phyloP scores from a whole-genome alignment of 176 grass and related monocot genomes.

The Eremochloa ophiuroides region DNA sequence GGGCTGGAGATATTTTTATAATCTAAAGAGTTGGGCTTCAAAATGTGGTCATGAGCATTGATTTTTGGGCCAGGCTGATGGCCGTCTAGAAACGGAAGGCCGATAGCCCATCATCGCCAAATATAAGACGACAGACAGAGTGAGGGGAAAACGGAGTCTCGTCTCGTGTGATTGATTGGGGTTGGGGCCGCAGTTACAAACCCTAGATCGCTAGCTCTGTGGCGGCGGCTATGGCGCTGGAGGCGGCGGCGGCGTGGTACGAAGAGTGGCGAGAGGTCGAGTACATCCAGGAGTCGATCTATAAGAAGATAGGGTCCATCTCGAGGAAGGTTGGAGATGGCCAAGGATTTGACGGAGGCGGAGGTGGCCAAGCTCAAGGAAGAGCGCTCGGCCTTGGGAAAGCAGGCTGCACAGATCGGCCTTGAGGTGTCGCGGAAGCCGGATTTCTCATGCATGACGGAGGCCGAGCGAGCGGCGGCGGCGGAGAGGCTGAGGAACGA shows the following conservation, averaged over 20 bases:
- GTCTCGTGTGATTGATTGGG: too few relatives aligned
- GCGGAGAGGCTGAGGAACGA: background rate
- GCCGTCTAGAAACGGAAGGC: too few relatives aligned
- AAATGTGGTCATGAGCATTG: too few relatives aligned
- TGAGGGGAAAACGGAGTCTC: too few relatives aligned
- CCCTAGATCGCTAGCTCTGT: too few relatives aligned
- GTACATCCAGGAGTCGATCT: background rate
- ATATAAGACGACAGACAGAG: too few relatives aligned
- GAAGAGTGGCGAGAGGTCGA: background rate
- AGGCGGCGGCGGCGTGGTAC: background rate
- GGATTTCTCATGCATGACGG: background rate
- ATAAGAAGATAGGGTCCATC: background rate
- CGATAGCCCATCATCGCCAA: too few relatives aligned
- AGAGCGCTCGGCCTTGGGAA: background rate
- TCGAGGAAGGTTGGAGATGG: background rate
- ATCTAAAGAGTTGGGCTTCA: too few relatives aligned
- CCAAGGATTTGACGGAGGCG: background rate
- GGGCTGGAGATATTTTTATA: too few relatives aligned
- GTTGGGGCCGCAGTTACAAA: too few relatives aligned
- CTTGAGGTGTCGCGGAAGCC: background rate
- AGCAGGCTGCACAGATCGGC: background rate
- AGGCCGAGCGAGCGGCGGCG: background rate
- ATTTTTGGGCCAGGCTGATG: too few relatives aligned
- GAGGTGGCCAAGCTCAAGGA: background rate
- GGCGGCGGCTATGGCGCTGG: too few relatives aligned